Conservation (phyloP, 176 grass and related monocot species). For the Juncus inflexus region DNA sequence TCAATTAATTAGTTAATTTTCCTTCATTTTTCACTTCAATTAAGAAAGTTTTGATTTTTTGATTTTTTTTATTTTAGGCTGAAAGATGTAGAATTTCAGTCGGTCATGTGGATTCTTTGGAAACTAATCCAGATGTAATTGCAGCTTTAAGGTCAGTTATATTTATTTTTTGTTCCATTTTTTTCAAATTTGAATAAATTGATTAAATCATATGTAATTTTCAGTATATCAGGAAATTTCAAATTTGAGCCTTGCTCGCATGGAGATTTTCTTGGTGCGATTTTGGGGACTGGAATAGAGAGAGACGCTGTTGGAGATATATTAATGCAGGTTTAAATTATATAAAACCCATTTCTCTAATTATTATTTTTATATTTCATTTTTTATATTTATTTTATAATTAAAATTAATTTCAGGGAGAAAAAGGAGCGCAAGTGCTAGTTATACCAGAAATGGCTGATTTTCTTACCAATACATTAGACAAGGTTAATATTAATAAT, state of each 20-base stretch:
- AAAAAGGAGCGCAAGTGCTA: constrained; percentile 74
- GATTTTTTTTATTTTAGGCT: constrained; percentile 41
- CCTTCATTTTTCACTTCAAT: constrained; percentile 5
- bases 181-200: not conserved
- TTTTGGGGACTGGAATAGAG: constrained; percentile 75
- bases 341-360: not conserved
- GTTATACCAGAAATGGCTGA: constrained; percentile 92
- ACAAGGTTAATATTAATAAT: constrained; percentile 48
- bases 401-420: constrained; percentile 45
- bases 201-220: not conserved
- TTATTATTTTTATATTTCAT: not conserved
- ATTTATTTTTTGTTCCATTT: constrained; percentile 14
- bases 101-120: constrained; percentile 61
- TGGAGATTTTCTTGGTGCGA: constrained; percentile 90
- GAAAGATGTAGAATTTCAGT: constrained; percentile 81
- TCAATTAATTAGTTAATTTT: not conserved
- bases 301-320: constrained; percentile 98
- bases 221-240: constrained; percentile 91
- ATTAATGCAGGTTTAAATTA: constrained; percentile 66
- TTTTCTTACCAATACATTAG: constrained; percentile 53
- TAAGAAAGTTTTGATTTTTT: constrained; percentile 17
- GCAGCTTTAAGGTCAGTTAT: constrained; percentile 75
- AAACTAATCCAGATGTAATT: constrained; percentile 69
- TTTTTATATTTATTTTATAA: not conserved
- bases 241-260: constrained; percentile 80